phyloP scores from a whole-genome alignment of 2,329 filamentous ascomycete species.

The Neoarthrinium moseri region DNA sequence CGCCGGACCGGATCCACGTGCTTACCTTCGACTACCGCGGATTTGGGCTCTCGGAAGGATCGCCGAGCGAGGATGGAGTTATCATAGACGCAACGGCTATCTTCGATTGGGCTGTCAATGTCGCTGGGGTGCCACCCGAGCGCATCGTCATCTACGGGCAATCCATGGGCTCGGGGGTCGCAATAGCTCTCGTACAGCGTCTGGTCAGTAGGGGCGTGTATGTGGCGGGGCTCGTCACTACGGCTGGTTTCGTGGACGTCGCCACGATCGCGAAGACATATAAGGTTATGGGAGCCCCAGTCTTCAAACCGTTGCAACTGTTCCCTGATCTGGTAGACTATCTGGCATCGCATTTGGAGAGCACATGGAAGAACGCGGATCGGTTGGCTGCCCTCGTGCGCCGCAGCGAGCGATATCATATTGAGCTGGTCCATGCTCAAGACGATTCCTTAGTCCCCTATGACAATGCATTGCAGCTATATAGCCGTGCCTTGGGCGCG shows the following conservation, averaged over 20 bases:
- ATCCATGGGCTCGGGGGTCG: constrained; percentile 1
- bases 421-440: constrained; percentile 1
- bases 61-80: not conserved
- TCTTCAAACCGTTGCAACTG: not conserved
- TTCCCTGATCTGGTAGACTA: not conserved
- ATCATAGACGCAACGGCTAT: not conserved
- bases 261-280: not conserved
- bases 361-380: not conserved
- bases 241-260: not conserved
- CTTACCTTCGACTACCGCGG: constrained; percentile 3
- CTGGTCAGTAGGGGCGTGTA: not conserved
- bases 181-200: not conserved
- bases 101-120: not conserved
- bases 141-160: constrained; percentile 6
- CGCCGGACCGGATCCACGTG: not conserved
- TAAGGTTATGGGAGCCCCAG: not conserved
- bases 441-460: not conserved
- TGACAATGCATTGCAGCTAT: not conserved
- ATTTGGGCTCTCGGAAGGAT: not conserved
- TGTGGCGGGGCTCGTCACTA: not conserved
- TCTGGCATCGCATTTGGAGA: not conserved
- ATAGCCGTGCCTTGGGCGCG: not conserved
- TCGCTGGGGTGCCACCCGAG: not conserved
- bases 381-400: not conserved
- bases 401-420: not conserved